Conservation (phyloP, 1,139 yeast genomes). For the Trichomonascaceae sp. region DNA sequence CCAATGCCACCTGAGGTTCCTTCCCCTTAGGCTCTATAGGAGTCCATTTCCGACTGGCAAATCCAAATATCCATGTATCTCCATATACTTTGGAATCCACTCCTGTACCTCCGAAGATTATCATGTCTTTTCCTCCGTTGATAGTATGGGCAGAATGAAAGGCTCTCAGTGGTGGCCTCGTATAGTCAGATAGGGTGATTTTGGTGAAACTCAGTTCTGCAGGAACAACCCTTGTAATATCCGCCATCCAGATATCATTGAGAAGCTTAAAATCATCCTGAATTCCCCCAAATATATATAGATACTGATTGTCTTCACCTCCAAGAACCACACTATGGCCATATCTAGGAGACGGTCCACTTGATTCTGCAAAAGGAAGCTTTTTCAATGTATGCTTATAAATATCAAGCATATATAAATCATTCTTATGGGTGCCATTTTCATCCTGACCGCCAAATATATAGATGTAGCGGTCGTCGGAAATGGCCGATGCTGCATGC, state of each 20-base stretch:
- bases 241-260: conserved; percentile 23
- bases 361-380: neutral
- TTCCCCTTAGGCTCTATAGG: conserved; percentile 6
- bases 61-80: conserved; percentile 21
- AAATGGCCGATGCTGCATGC: conserved; percentile 18
- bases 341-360: conserved; percentile 17
- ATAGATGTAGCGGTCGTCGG: conserved; percentile 16
- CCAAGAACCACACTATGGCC: conserved; percentile 20
- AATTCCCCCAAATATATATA: conserved; percentile 25
- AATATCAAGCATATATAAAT: conserved; percentile 19
- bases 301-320: conserved; percentile 1
- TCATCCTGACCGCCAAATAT: conserved; percentile 24
- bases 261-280: conserved; percentile 12
- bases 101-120: conserved; percentile 20
- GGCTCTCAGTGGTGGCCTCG: conserved; percentile 20
- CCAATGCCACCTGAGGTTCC: neutral
- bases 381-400: conserved; percentile 13
- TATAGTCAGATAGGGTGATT: conserved; percentile 19
- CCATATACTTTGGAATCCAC: conserved; percentile 16
- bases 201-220: conserved; percentile 14
- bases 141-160: conserved; percentile 22
- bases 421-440: conserved; percentile 9
- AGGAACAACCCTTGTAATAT: conserved; percentile 10
- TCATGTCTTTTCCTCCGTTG: conserved; percentile 13
- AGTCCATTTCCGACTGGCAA: conserved; percentile 17